Evolutionary conservation across 225 moss, liverwort and hornwort genomes (phyloP), one percentile per base, ranked within the genome.

Genomic region (Marchantia polymorpha): DNA sequence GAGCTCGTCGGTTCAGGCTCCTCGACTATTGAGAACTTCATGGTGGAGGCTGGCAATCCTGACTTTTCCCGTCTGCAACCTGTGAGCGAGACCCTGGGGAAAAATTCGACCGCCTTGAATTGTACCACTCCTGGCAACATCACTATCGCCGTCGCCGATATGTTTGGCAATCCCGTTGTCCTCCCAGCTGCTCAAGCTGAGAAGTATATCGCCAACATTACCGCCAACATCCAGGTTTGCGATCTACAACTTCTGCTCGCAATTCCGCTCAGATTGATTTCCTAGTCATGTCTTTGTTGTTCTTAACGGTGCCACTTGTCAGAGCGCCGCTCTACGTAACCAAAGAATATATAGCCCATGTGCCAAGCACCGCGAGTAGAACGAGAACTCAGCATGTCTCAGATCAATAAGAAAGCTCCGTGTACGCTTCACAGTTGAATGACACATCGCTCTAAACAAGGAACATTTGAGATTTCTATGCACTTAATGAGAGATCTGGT

Each of bases 81-180:
- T 8, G 23, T 81, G 1, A 84, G 88, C 46, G 0, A 73, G 46
- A 86, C 80, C 20, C 77, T 86, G 68, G 79, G 69, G 39, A 60
- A 53, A 56, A 77, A 88, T 64, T 80, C 75, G 29, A 75, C n/a
- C 39, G 22, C 25, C 30, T 63, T 83, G 15, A 50, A 0, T 55
- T 80, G 81, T 47, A 80, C 75, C 64, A 3, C 0, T 0, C 73
- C 80, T 29, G 79, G 89, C 10, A 83, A 81, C 29, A 83, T 91
- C 8, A 89, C 86, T 17, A 83, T 89, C 5, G 81, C 82, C 70
- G 61, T 89, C 61, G 81, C 81, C 30, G 91, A 91, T 29, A 85
- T 84, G 30, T 91, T 91, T 75, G 85, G 81, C 4, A 91, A 91
- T 25, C 78, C 63, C 12, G 64, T 89, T 0, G 81, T 84, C 11